Base-by-base conservation (phyloP, 2,329 filamentous ascomycete species). In the Trichoderma simmonsii region DNA sequence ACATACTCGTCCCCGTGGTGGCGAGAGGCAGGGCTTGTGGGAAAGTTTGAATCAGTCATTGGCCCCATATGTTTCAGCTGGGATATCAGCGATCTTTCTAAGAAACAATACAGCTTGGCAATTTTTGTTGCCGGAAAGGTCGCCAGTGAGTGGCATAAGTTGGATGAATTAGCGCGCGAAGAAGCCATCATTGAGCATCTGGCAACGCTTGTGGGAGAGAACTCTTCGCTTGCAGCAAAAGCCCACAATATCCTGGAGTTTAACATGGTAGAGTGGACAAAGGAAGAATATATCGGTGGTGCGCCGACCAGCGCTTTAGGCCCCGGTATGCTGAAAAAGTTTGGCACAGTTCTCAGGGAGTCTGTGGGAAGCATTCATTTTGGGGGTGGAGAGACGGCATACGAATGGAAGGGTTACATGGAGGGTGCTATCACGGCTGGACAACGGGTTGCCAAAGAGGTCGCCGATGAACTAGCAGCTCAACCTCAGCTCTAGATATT, bases 1-100 rank as follows among this genome's bases (percentile, higher is more conserved):
- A 78, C 83, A 34, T 88, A 84, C 77, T 71, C 77, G 0, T 76
- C 76, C 5, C 83, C 85, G 0, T 88, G 83, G 76, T 89, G 87
- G 87, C 76, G 80, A 1, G 75, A 80, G 0, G 71, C 77, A 1
- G 81, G 82, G 0, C 78, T 84, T 18, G 83, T 81, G 56, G 86
- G 85, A 6, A 78, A 84, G 24, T 78, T 81, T 3, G 80, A 82
- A 65, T 83, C 82, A 0, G 81, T 62, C 15, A 70, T 73, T 3
- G 78, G 78, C 0, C 79, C 79, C 11, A 71, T 80, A 39, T 72
- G 72, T 73, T 78, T 80, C 60, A 76, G 75, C 9, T 76, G 78
- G 71, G 79, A 80, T 57, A 78, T 75, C 1, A 77, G 74, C 36
- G 73, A 43, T 2, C 36, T 43, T 18, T 43, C 36, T 43, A 43